A percentile compares a stretch with the other conserved stretches of the same genome.
Conservation (phyloP, 139 green algal genomes). For the Microglena sp. region DNA sequence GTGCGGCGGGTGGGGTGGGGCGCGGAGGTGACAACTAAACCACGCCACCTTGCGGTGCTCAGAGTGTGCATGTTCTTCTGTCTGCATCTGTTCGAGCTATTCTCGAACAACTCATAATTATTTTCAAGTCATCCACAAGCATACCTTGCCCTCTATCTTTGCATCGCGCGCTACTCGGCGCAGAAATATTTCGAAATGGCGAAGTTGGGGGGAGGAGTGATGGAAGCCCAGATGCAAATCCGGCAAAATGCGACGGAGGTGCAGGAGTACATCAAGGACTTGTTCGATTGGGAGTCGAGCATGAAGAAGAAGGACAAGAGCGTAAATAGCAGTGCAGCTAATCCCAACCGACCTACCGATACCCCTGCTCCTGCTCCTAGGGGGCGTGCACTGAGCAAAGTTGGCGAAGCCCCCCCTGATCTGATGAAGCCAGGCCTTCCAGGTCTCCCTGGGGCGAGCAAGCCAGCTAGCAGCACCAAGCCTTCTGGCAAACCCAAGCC, state of each 20-base stretch:
- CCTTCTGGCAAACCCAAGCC: neutral
- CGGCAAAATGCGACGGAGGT: slow-evolving; percentile 48
- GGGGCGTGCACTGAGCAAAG: neutral
- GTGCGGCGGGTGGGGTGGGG: no score
- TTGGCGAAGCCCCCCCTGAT: neutral
- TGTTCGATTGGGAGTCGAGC: slow-evolving; percentile 43
- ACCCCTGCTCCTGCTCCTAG: neutral
- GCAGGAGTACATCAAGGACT: slow-evolving; percentile 52
- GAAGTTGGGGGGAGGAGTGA: no score
- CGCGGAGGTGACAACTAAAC: no score
- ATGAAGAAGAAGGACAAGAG: slow-evolving; percentile 38
- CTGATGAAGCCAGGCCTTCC: neutral
- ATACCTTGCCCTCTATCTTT: no score
- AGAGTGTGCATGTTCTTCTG: no score
- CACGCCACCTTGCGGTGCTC: no score
- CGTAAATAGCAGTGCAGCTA: neutral
- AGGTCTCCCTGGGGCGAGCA: neutral
- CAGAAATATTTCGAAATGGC: no score
- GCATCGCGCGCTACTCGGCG: no score
- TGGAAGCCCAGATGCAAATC: slow-evolving; percentile 47
- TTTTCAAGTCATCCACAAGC: no score
- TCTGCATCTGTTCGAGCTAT: no score
- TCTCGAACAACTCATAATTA: no score
- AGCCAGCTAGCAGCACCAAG: neutral
- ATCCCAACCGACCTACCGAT: neutral